These are phyloP conservation scores for Alternaria solani DNA, from an alignment of 2,329 filamentous ascomycete species.

Conservation along the genomic window DNA sequence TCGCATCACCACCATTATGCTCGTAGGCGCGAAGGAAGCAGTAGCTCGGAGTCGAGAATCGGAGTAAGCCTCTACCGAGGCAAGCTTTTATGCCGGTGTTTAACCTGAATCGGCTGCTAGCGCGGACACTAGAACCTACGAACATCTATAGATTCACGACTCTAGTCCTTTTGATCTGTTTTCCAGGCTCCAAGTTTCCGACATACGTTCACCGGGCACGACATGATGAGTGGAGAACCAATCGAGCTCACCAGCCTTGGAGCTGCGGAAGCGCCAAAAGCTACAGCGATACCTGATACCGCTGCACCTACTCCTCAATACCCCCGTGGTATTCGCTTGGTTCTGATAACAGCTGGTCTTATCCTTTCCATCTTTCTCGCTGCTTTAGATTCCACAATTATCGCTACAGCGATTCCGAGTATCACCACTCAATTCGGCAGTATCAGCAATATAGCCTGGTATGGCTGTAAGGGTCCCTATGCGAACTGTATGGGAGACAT, in stretches of 20 bases:
- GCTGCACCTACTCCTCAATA: too few species aligned
- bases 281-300: too few species aligned
- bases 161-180: too few species aligned
- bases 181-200: too few species aligned
- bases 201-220: too few species aligned
- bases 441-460: constrained; percentile 49
- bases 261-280: too few species aligned
- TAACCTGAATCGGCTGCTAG: neutral
- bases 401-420: constrained; percentile 49
- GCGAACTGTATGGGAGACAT: too few species aligned
- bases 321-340: constrained; percentile 2
- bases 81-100: constrained; percentile 3
- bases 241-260: too few species aligned
- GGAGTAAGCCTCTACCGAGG: constrained; percentile 8
- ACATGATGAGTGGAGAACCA: too few species aligned
- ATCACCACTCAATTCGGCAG: constrained; percentile 50
- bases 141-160: too few species aligned
- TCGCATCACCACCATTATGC: neutral
- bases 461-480: constrained; percentile 23
- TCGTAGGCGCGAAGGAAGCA: neutral
- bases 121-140: too few species aligned
- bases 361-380: constrained; percentile 41
- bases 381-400: constrained; percentile 42
- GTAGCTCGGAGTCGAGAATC: neutral
- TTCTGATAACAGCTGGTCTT: constrained; percentile 38